Conservation (phyloP, 768 basidiomycete species). For the Lentinula detonsa region DNA sequence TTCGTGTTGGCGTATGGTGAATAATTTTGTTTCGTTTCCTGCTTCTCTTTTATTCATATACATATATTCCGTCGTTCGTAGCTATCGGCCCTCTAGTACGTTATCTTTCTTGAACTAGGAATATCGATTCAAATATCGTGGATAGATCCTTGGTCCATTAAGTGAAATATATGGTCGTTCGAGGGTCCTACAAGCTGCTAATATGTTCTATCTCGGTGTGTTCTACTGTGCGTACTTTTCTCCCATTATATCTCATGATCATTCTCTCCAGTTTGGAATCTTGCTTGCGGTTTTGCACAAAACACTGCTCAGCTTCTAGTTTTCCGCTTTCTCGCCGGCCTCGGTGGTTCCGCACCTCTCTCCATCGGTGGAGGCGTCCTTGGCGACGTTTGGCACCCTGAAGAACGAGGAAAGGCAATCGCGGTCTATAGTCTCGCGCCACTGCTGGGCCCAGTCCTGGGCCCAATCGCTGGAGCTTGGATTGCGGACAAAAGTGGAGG, state of each 20-base stretch:
- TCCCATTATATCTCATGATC: neutral
- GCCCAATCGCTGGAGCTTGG: slow-evolving; percentile 63
- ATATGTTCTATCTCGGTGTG: slow-evolving; percentile 60
- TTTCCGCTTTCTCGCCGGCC: slow-evolving; percentile 47
- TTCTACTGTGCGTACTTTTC: neutral
- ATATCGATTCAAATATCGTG: neutral
- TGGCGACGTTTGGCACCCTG: slow-evolving; percentile 54
- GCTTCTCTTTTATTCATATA: neutral
- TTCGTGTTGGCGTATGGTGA: slow-evolving; percentile 57
- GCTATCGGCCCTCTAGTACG: slow-evolving; percentile 47
- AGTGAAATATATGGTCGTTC: slow-evolving; percentile 71
- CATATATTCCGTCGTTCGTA: slow-evolving; percentile 13
- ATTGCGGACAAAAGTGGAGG: neutral
- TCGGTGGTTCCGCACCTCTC: slow-evolving; percentile 51
- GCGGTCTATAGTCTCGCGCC: slow-evolving; percentile 63
- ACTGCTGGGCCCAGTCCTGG: slow-evolving; percentile 55
- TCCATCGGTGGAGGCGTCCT: slow-evolving; percentile 54
- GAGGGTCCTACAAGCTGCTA: slow-evolving; percentile 52
- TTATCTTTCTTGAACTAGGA: neutral
- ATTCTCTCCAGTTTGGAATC: slow-evolving; percentile 32
- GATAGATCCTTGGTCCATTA: slow-evolving; percentile 51
- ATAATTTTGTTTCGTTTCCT: slow-evolving; percentile 7
- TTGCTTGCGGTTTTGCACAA: slow-evolving; percentile 41
- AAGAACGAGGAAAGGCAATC: slow-evolving; percentile 62
- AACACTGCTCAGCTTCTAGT: slow-evolving; percentile 37